These are phyloP conservation scores for Uronychia binucleata DNA, from an alignment of 73 alveolate genomes.

Conservation along the genomic window DNA sequence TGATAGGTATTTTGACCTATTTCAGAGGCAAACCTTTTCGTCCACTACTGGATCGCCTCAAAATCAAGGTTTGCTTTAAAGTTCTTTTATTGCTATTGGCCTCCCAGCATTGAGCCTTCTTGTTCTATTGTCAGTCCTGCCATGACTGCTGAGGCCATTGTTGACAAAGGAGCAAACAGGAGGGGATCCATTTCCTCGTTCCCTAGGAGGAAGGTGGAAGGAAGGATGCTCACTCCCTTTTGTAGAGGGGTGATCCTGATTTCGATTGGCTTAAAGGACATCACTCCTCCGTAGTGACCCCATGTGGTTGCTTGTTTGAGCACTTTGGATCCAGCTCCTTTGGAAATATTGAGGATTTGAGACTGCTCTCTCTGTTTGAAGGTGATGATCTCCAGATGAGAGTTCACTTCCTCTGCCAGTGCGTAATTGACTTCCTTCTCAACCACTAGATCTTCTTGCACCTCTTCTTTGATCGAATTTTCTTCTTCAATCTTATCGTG, in stretches of 20 bases:
- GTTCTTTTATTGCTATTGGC: too few relatives aligned
- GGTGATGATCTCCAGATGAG: not conserved
- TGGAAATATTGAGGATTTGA: not conserved
- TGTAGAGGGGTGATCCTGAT: not conserved
- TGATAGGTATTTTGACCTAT: not conserved
- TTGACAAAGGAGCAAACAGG: not conserved
- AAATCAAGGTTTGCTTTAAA: not conserved
- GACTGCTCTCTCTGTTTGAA: not conserved
- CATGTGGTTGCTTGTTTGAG: not conserved
- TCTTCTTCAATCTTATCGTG: not conserved
- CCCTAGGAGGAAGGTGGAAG: not conserved
- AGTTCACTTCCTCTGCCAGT: not conserved
- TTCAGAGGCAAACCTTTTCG: too few relatives aligned
- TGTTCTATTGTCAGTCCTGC: too few relatives aligned
- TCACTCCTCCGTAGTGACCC: not conserved
- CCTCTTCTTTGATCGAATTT: not conserved
- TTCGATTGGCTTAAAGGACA: not conserved
- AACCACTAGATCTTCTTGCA: not conserved
- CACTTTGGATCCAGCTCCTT: not conserved
- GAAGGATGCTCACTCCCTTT: not conserved
- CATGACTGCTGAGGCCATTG: not conserved
- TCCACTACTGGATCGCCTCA: not conserved
- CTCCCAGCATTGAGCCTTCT: too few relatives aligned
- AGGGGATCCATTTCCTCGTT: not conserved
- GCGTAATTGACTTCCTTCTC: not conserved